A percentile compares a stretch with the other conserved stretches of the same genome.
phyloP scores from a whole-genome alignment of 2,329 filamentous ascomycete genomes.

The Alternaria arbusti region DNA sequence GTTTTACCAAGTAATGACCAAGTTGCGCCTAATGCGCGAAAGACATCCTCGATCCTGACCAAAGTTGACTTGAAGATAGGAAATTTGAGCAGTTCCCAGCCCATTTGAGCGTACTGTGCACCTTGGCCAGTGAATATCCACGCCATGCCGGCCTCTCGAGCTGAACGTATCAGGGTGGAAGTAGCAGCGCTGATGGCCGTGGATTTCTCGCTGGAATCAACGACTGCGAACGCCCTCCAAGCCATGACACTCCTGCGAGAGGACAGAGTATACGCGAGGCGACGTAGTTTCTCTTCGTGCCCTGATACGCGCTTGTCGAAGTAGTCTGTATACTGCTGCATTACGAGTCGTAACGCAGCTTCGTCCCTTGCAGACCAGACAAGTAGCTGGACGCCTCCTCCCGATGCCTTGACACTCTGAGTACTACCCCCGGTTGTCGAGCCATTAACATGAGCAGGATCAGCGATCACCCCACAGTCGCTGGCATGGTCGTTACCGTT shows the following conservation, averaged over 20 bases:
- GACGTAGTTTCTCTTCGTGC: neutral
- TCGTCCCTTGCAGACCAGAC: neutral
- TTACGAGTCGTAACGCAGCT: neutral
- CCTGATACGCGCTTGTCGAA: neutral
- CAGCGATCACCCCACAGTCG: neutral
- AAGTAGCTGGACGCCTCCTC: neutral
- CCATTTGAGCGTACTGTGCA: neutral
- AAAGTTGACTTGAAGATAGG: neutral
- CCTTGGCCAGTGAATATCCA: neutral
- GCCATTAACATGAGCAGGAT: neutral
- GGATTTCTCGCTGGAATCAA: neutral
- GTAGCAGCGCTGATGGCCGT: neutral
- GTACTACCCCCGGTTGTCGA: neutral
- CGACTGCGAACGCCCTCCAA: neutral
- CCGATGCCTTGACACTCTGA: neutral
- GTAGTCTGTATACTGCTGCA: neutral
- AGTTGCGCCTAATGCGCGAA: neutral
- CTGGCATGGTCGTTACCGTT: neutral
- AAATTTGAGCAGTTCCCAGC: neutral
- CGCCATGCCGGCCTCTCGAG: neutral
- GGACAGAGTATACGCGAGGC: neutral
- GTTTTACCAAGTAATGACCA: neutral
- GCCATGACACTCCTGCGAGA: neutral
- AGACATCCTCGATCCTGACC: neutral
- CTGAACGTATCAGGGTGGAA: neutral